Evolutionary conservation across 1,139 yeast species (phyloP).

Genomic region (Yamadazyma oceani): DNA sequence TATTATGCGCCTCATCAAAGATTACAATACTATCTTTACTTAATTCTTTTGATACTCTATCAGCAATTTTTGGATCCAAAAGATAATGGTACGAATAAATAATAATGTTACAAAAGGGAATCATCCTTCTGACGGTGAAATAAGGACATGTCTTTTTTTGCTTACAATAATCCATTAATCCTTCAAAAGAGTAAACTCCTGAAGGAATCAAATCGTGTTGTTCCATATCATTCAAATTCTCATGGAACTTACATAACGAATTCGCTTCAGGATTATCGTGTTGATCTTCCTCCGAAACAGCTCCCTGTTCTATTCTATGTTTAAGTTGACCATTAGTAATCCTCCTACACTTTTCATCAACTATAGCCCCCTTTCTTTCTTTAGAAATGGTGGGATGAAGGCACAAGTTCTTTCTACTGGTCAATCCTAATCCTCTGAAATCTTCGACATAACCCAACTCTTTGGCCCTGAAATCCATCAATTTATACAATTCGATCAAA

Average conservation of each 20-base stretch:
- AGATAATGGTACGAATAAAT: conserved; percentile 96
- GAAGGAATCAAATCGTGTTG: conserved; percentile 87
- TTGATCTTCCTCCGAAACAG: conserved; percentile 57
- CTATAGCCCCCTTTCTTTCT: conserved; percentile 89
- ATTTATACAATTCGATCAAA: conserved; percentile 81
- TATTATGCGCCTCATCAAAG: conserved; percentile 97
- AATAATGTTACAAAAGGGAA: conserved; percentile 88
- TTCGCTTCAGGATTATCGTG: conserved; percentile 33
- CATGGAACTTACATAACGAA: conserved; percentile 75
- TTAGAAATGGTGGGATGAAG: conserved; percentile 84
- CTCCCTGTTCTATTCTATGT: conserved; percentile 55
- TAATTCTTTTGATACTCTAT: conserved; percentile 86
- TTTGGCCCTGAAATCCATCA: conserved; percentile 82
- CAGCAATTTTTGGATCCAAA: conserved; percentile 95
- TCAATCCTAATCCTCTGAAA: conserved; percentile 89
- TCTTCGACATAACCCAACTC: conserved; percentile 85
- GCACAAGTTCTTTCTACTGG: conserved; percentile 92
- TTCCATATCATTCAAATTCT: conserved; percentile 78
- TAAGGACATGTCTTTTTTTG: conserved; percentile 86
- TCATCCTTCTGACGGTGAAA: conserved; percentile 97
- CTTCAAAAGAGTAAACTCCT: conserved; percentile 94
- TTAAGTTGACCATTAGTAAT: conserved; percentile 90
- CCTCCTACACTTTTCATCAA: conserved; percentile 94
- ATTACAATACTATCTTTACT: conserved; percentile 92
- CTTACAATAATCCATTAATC: conserved; percentile 73